Evolutionary conservation across 208 protist species (phyloP), one percentile per base, ranked within the genome.

Genomic region (Leishmania martiniquensis): DNA sequence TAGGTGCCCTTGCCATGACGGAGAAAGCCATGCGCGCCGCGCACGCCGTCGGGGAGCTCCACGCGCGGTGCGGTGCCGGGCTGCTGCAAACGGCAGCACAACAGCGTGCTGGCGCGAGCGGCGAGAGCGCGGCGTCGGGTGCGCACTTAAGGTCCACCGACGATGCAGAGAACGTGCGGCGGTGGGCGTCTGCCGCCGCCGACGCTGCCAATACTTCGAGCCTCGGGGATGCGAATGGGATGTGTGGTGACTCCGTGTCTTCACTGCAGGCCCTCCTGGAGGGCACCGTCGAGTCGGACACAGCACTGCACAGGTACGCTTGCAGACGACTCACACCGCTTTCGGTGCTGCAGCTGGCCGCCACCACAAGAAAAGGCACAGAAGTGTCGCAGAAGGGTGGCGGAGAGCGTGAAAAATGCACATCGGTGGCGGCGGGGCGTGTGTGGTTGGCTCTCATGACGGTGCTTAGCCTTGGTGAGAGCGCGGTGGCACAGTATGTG

Each of bases 401-500:
- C 29, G 17, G 1, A 1, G 7, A 25, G n/a, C n/a, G n/a, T 22
- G 65, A n/a, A 51, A 17, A 47, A 42, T 22, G 4, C 42, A 51
- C 65, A 13, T 15, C 51, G 65, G 17, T 69, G 65, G 17, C 37
- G 17, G 42, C 42, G 6, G 45, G 68, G 17, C 75, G 22, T 17
- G 9, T 81, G 60, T 86, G 77, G 77, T 60, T 84, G 17, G 77
- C 75, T 9, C 65, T 85, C 1, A 42, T 78, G 65, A 55, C 76
- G 1, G 73, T 85, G 55, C 70, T 82, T 37, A 76, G 68, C n/a
- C 7, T 82, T 7, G 80, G 80, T n/a, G 81, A 83, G 65, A 80
- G 81, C 57, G 68, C 57, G 22, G 37, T 62, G 2, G 85, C 80
- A 37, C 85, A 85, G 75, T 85, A 88, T 72, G 45, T 88, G 34